Base-by-base conservation (phyloP, 2,329 filamentous ascomycete species). In the Epicoccum sorghinum region DNA sequence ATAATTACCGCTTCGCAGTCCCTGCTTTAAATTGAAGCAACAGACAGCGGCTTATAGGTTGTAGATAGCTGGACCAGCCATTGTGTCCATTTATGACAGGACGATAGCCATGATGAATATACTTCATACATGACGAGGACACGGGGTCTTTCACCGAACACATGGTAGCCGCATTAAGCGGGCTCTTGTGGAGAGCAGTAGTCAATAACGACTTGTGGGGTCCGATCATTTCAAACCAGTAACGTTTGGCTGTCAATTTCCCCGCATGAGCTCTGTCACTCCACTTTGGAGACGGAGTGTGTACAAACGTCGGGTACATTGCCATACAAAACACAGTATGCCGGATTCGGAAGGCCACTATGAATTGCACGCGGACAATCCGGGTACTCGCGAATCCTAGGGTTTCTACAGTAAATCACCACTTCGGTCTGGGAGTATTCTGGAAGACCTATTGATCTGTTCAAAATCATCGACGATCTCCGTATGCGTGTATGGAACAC, bases 291-390 rank as follows among this genome's bases (percentile, higher is more conserved):
- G 52, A 46, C 42, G 52, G 29, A 47, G 46, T 32, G 46, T 36
- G 24, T 37, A 14, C 22, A 5, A 50, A 39, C 37, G 42, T 12
- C 33, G 52, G 46, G 30, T 50, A 49, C 35, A 33, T 29, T 7
- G 25, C 24, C 18, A 30, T 22, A 41, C 35, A 10, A 49, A 29
- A 38, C n/a, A 41, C 32, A 41, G 36, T 32, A 30, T 35, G 14
- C 52, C 46, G 18, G 12, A 46, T 37, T 3, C 12, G 46, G 52
- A 50, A 55, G 42, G 52, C 41, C 52, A 50, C 47, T 18, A 42
- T 7, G 12, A 6, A 14, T 50, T 10, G 36, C 22, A 41, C 35
- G 41, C 22, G 9, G 32, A 22, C 10, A 27, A 25, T 37, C 18
- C 18, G 18, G 18, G 18, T 1, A 18, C 18, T 18, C 18, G 18